Base-by-base conservation (phyloP, 768 basidiomycete genomes). In the Boletus coccyginus region DNA sequence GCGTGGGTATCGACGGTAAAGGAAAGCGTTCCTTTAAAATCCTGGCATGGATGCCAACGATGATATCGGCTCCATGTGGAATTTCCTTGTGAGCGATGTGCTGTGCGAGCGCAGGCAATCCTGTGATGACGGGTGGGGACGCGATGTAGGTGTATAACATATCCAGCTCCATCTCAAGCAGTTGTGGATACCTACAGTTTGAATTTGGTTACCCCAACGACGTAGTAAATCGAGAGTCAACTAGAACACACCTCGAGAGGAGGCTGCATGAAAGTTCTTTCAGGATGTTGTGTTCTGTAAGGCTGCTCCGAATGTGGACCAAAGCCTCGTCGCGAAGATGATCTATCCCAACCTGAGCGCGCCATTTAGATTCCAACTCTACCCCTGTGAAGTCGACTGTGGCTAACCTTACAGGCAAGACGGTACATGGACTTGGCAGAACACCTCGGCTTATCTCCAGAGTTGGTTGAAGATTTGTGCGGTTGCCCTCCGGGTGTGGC, bases 371-470 rank as follows among this genome's bases (percentile, higher is more conserved):
- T 47, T 1, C 19, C 16, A 8, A 24, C 21, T 12, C 19, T 3
- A 16, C 12, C 13, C 38, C 9, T 17, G 24, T 9, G 7, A 3
- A 11, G 9, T 3, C 1, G 13, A 32, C 21, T 13, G 14, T 29
- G 29, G 17, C 59, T 17, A 12, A 75, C 77, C 68, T 77, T 77
- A 35, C 63, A 60, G 6, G 77, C 76, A 11, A 78, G 63, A 13
- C 74, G 72, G 54, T 76, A 78, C 73, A 78, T 78, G 0, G 76
- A 78, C 50, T 78, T 78, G 0, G 77, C 73, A 6, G 77, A 78
- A 46, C 76, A 77, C 17, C 35, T 48, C 7, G 60, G 54, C 7
- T 41, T 41, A 7, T 62, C 52, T 2, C 41, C 7, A n/a, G 51
- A 19, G 14, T 44, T 39, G 2, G 19, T 27, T 8, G 42, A 60